Conservation (phyloP, 352 stramenopile species). For the Globisporangium iwayamae region DNA sequence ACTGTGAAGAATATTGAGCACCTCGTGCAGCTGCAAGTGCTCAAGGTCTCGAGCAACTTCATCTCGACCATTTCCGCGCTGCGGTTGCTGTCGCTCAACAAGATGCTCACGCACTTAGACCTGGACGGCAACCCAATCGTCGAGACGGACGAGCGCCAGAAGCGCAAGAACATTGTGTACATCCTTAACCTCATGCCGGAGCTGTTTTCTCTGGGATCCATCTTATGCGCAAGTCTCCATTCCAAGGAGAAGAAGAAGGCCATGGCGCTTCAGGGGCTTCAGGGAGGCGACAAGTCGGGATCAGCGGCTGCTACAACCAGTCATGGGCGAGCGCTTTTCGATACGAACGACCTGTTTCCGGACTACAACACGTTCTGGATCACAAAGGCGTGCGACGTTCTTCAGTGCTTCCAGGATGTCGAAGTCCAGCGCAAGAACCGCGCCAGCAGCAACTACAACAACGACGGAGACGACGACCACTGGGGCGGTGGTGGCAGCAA, state of each 20-base stretch:
- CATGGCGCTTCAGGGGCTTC: not conserved
- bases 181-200: conserved; percentile 72
- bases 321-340: conserved; percentile 39
- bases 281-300: not conserved
- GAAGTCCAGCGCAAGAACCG: conserved; percentile 12
- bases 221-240: conserved; percentile 39
- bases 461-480: conserved; percentile 22
- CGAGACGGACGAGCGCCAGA: conserved; percentile 57
- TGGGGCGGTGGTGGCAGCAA: conserved; percentile 7
- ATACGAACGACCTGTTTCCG: conserved; percentile 32
- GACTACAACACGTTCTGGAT: conserved; percentile 44
- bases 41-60: conserved; percentile 49
- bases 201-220: conserved; percentile 55
- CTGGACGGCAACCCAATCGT: conserved; percentile 76
- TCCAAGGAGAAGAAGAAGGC: conserved; percentile 58
- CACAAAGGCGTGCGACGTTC: conserved; percentile 44
- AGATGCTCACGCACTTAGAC: conserved; percentile 59
- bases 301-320: not conserved
- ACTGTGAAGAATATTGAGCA: conserved; percentile 76
- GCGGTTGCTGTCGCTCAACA: conserved; percentile 71
- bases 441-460: conserved; percentile 12
- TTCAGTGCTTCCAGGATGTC: conserved; percentile 51
- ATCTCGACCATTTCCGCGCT: conserved; percentile 49
- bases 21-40: conserved; percentile 49
- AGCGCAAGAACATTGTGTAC: conserved; percentile 69